Percentiles rank a stretch among this genome's conserved stretches.
Evolutionary conservation across 192 early-diverging fungal species (phyloP).

Genomic region (Lobosporangium transversale): DNA sequence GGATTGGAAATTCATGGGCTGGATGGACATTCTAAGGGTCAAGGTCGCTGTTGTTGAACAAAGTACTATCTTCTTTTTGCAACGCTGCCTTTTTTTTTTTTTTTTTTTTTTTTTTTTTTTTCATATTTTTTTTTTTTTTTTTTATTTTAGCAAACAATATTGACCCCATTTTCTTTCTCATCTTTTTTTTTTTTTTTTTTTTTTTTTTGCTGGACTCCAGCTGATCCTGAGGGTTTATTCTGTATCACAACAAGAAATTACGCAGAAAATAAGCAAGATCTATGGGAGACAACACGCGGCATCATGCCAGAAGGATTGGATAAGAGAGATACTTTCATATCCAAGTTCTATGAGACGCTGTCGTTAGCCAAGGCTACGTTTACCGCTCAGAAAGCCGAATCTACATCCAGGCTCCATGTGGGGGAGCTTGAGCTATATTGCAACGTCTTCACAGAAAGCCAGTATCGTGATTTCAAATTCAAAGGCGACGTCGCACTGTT

Average conservation of each 20-base stretch:
- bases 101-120: no score
- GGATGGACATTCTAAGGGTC: conserved; percentile 29
- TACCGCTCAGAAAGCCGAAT: no score
- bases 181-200: background rate
- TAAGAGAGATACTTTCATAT: conserved; percentile 25
- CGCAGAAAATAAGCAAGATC: conserved; percentile 20
- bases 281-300: conserved; percentile 29
- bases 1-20: conserved; percentile 48
- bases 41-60: conserved; percentile 33
- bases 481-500: conserved; percentile 30
- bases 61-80: conserved; percentile 10
- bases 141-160: no score
- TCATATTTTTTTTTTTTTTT: no score
- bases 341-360: conserved; percentile 26
- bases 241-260: conserved; percentile 28
- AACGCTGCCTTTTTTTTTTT: background rate
- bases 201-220: background rate
- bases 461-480: conserved; percentile 13
- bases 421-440: conserved; percentile 31
- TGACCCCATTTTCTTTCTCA: no score
- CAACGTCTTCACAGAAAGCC: conserved; percentile 36
- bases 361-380: conserved; percentile 13
- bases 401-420: conserved; percentile 21
- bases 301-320: conserved; percentile 22
- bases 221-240: conserved; percentile 43